Evolutionary conservation across 345 rosid genomes (phyloP).

Genomic region (Kandelia obovata): DNA sequence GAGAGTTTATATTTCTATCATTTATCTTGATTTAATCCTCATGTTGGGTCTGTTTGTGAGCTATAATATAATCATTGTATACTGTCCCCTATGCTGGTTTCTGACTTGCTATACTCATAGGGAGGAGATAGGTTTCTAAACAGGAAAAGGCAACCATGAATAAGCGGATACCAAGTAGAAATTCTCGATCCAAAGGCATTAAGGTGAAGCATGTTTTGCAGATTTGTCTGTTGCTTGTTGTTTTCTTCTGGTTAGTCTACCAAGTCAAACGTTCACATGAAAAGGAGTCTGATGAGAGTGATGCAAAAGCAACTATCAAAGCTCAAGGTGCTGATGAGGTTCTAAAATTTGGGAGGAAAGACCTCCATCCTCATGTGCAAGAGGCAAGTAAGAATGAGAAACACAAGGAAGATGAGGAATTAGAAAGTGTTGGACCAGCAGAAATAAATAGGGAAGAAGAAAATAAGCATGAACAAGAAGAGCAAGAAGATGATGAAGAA

Average conservation of each 20-base stretch:
- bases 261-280: slow-evolving; percentile 91
- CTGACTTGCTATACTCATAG: slow-evolving; percentile 2
- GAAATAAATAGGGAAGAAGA: slow-evolving; percentile 33
- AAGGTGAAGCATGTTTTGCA: slow-evolving; percentile 69
- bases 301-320: slow-evolving; percentile 28
- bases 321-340: slow-evolving; percentile 27
- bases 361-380: slow-evolving; percentile 45
- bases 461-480: slow-evolving; percentile 34
- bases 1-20: background rate
- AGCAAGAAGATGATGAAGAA: slow-evolving; percentile 39
- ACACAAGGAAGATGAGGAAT: slow-evolving; percentile 42
- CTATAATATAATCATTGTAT: background rate
- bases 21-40: too few relatives aligned
- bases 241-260: slow-evolving; percentile 82
- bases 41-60: background rate
- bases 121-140: background rate
- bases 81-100: background rate
- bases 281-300: slow-evolving; percentile 63
- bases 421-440: slow-evolving; percentile 25
- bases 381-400: slow-evolving; percentile 30
- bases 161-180: slow-evolving; percentile 61
- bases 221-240: slow-evolving; percentile 68
- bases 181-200: slow-evolving; percentile 61
- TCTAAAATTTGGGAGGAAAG: slow-evolving; percentile 72
- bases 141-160: slow-evolving; percentile 36